A percentile compares a stretch with the other conserved stretches of the same genome.
Evolutionary conservation across 2,329 filamentous ascomycete genomes (phyloP).

Genomic region (Apiospora pterosperma): DNA sequence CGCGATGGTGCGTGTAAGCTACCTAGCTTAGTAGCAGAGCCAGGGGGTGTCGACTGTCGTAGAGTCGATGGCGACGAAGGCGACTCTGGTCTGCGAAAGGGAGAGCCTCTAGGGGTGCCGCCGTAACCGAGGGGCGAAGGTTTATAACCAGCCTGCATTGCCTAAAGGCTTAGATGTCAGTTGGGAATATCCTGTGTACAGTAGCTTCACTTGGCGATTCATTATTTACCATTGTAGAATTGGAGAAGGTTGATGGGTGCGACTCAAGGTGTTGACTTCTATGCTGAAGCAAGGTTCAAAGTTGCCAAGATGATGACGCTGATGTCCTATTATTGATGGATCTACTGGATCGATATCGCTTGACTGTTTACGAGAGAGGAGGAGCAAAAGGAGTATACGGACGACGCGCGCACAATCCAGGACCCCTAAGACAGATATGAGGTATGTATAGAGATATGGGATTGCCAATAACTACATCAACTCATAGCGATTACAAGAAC

Average conservation of each 20-base stretch:
- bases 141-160: constrained; percentile 59
- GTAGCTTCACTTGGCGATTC: not conserved
- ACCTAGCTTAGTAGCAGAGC: constrained; percentile 53
- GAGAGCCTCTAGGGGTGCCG: constrained; percentile 62
- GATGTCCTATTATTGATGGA: not conserved
- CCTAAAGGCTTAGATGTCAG: constrained; percentile 37
- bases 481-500: not conserved
- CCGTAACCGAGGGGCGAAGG: constrained; percentile 68
- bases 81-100: constrained; percentile 60
- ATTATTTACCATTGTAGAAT: constrained; percentile 1
- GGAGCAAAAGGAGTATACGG: not conserved
- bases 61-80: constrained; percentile 63
- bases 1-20: constrained; percentile 44
- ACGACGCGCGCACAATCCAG: not conserved
- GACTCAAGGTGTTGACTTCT: not conserved
- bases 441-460: too few species aligned
- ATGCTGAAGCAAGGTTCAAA: not conserved
- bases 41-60: constrained; percentile 61
- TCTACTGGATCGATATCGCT: not conserved
- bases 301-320: not conserved
- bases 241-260: not conserved
- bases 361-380: not conserved
- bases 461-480: not conserved
- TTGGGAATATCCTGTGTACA: not conserved
- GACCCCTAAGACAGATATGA: not conserved